Evolutionary conservation across 2,329 filamentous ascomycete genomes (phyloP).

Genomic region (Aspergillus fischeri): DNA sequence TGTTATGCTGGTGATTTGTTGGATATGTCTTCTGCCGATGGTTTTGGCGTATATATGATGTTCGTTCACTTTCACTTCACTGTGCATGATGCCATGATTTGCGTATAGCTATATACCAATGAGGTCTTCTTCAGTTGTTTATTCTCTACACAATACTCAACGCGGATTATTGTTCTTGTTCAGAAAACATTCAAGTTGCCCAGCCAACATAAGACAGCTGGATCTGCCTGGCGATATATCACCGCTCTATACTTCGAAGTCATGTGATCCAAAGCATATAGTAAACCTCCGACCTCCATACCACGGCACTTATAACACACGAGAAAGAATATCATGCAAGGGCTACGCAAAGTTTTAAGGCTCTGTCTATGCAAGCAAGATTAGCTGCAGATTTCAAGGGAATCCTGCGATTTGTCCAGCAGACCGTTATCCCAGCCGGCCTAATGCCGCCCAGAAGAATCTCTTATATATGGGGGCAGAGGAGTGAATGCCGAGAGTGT

Average conservation of each 20-base stretch:
- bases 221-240: background rate
- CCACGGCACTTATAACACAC: background rate
- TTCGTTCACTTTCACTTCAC: background rate
- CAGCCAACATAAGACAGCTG: background rate
- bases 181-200: background rate
- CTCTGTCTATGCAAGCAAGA: background rate
- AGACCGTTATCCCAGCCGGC: conserved; percentile 11
- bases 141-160: background rate
- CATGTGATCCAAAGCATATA: background rate
- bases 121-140: background rate
- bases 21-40: background rate
- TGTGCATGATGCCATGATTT: background rate
- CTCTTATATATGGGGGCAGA: conserved; percentile 10
- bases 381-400: background rate
- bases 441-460: conserved; percentile 17
- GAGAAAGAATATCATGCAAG: background rate
- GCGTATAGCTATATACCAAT: background rate
- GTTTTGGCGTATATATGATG: background rate
- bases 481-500: no score
- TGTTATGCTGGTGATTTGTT: background rate
- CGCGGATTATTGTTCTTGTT: no score
- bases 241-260: no score
- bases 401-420: background rate
- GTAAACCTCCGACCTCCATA: background rate
- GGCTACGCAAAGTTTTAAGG: background rate